Evolutionary conservation across 371 early-diverging fungal species (phyloP).

Genomic region (Umbelopsis sp.): DNA sequence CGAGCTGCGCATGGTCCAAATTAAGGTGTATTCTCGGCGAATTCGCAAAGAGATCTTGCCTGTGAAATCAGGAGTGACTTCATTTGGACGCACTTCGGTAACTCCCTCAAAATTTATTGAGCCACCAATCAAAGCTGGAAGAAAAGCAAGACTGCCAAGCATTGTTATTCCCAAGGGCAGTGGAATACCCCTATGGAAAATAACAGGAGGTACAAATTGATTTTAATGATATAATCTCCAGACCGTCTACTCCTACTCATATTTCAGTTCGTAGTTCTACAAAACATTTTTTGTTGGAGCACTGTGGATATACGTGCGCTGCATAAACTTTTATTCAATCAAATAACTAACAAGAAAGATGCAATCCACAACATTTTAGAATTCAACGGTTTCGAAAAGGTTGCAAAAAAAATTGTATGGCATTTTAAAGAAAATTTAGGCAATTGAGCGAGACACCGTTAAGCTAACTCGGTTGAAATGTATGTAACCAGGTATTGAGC

Average conservation of each 20-base stretch:
- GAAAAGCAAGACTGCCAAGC: too few relatives aligned
- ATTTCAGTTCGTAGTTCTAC: not conserved
- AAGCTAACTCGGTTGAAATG: not conserved
- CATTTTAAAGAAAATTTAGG: not conserved
- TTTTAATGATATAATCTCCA: not conserved
- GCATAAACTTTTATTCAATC: not conserved
- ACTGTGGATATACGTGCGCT: not conserved
- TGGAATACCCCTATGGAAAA: not conserved
- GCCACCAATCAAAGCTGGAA: too few relatives aligned
- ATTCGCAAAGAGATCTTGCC: not conserved
- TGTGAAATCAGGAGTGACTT: not conserved
- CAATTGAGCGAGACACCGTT: too few relatives aligned
- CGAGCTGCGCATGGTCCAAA: not conserved
- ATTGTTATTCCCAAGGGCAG: not conserved
- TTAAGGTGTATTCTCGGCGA: not conserved
- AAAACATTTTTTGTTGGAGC: too few relatives aligned
- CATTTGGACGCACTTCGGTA: too few relatives aligned
- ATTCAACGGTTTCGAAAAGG: not conserved
- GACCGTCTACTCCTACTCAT: not conserved
- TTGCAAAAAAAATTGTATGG: not conserved
- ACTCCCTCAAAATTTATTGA: too few relatives aligned
- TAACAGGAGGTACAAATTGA: constrained; percentile 5
- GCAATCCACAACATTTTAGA: not conserved
- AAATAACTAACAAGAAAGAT: not conserved
- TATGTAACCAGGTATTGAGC: not conserved